phyloP scores from a whole-genome alignment of 2,329 filamentous ascomycete species.

The Colletotrichum sp. region DNA sequence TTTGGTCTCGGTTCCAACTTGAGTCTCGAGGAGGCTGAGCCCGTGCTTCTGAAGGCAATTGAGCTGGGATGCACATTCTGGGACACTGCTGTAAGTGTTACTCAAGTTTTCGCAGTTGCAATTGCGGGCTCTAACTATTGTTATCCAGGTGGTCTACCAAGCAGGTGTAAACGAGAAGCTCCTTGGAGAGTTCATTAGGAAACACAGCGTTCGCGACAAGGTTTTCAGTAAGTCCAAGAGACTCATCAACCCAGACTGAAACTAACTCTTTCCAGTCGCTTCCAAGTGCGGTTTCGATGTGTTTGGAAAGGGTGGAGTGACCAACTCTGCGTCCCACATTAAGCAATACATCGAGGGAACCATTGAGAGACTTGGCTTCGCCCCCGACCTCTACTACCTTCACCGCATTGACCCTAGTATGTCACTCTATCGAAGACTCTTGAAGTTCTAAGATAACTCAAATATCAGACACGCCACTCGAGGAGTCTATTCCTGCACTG shows the following conservation, averaged over 20 bases:
- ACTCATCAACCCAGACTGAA: not conserved
- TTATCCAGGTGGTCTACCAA: constrained; percentile 45
- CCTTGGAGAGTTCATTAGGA: constrained; percentile 53
- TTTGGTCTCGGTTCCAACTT: constrained; percentile 47
- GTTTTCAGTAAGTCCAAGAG: constrained; percentile 44
- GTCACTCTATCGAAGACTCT: constrained; percentile 4
- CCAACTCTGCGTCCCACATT: constrained; percentile 51
- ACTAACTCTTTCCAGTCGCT: constrained; percentile 37
- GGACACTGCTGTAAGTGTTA: constrained; percentile 47
- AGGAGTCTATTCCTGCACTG: constrained; percentile 51
- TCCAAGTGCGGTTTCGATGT: constrained; percentile 51
- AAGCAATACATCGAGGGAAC: constrained; percentile 53
- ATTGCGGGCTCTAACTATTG: not conserved
- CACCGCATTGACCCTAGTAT: constrained; percentile 49
- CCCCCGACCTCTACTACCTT: constrained; percentile 50
- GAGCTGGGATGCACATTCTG: constrained; percentile 51
- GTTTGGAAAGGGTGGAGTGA: constrained; percentile 37
- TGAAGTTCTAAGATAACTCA: not conserved
- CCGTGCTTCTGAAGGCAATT: constrained; percentile 53
- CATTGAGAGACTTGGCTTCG: constrained; percentile 51
- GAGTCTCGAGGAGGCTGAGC: constrained; percentile 49
- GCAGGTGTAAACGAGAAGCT: constrained; percentile 55
- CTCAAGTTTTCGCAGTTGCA: not conserved
- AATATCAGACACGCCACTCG: constrained; percentile 42
- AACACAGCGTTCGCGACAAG: constrained; percentile 54